These are phyloP conservation scores for Hericium erinaceus DNA, from an alignment of 768 basidiomycete genomes.

Conservation along the genomic window DNA sequence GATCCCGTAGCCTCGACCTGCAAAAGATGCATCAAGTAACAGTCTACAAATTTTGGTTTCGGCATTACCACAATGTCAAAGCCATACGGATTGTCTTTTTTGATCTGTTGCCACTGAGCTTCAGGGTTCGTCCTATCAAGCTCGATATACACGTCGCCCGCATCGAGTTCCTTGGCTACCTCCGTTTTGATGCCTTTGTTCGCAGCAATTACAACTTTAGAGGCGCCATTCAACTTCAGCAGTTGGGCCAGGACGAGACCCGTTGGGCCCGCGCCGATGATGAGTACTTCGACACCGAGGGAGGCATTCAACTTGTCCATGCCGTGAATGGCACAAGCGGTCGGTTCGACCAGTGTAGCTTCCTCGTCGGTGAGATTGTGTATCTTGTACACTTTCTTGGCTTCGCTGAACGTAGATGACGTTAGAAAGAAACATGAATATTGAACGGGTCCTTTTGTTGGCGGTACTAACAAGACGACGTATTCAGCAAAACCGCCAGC, in stretches of 20 bases:
- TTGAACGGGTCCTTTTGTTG: background rate
- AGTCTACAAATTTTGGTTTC: background rate
- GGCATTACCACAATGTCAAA: constrained; percentile 65
- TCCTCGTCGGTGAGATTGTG: constrained; percentile 84
- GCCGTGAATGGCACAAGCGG: constrained; percentile 57
- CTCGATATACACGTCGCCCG: constrained; percentile 80
- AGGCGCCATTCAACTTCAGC: constrained; percentile 79
- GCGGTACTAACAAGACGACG: constrained; percentile 57
- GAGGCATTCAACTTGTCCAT: constrained; percentile 33
- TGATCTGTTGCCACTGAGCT: constrained; percentile 73
- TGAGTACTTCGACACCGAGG: constrained; percentile 30
- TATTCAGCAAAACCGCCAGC: constrained; percentile 90
- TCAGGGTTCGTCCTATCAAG: constrained; percentile 69
- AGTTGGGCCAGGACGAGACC: constrained; percentile 23
- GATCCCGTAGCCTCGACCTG: constrained; percentile 66
- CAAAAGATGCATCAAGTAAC: background rate
- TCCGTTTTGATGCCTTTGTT: constrained; percentile 91
- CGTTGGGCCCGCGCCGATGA: constrained; percentile 26
- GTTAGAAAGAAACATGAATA: background rate
- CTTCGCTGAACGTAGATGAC: constrained; percentile 40
- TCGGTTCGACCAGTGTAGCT: constrained; percentile 81
- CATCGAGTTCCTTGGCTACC: constrained; percentile 69
- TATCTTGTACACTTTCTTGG: constrained; percentile 70
- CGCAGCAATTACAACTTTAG: constrained; percentile 72
- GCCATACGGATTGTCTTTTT: constrained; percentile 75